Evolutionary conservation across 768 basidiomycete species (phyloP), one percentile per base, ranked within the genome.

Genomic region (Phaffia australis): DNA sequence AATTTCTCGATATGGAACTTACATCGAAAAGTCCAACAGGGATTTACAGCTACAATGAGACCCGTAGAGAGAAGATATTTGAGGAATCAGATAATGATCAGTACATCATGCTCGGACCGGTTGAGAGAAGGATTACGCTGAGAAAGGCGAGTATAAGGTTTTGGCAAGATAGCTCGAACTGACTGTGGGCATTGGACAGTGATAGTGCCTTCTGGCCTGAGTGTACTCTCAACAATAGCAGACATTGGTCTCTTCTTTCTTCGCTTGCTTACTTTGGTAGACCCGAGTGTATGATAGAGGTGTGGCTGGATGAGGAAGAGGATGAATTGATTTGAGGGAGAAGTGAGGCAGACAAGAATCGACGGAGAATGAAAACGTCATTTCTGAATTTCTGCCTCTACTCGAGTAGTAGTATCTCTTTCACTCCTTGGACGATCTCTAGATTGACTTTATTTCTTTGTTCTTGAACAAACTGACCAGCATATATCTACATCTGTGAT

Each of bases 1-100:
- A 42, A 11, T 42, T 11, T 42, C 35, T 42, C 11, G 35, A 42
- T 11, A 5, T 11, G 4, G 4, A 21, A 62, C 65, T 8, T 23
- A 67, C 65, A 62, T 35, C 52, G 56, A 32, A 56, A 56, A 67
- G 19, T 67, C 66, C 47, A 67, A 54, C 23, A 48, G 46, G 35
- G 56, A 42, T 55, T 67, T 67, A 61, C 66, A 67, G 49, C 66
- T 67, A 48, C 9, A 48, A 46, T 29, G 18, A 46, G 19, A 25
- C 14, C n/a, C 15, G 18, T 18, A 59, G 27, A 15, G 64, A 35
- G 49, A n/a, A 54, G 23, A 16, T 3, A 15, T n/a, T 32, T 11
- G 25, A 47, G 21, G 2, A n/a, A 30, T 4, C 9, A n/a, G 23
- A 50, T 25, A 27, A 25, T 21, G 46, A 23, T 29, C 23, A n/a